Evolutionary conservation across 306 rosid genomes (phyloP).

Genomic region (Abrus precatorius): DNA sequence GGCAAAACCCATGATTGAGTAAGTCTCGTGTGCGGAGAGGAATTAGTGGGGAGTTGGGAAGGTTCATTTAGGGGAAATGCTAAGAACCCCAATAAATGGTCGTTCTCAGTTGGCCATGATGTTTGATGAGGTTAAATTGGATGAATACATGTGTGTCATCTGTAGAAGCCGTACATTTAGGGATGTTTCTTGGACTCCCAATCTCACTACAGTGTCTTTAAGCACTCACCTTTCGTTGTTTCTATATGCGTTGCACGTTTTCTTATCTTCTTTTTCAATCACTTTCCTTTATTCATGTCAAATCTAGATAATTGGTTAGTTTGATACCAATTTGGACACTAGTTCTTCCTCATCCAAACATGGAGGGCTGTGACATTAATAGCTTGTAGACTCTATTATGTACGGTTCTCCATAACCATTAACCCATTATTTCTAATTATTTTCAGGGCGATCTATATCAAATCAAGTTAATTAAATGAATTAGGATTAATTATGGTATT

Average conservation of each 20-base stretch:
- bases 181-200: conserved; percentile 7
- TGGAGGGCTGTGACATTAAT: neutral
- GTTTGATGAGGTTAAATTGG: neutral
- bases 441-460: no score
- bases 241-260: neutral
- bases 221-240: conserved; percentile 14
- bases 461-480: no score
- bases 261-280: conserved; percentile 3
- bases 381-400: neutral
- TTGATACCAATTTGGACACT: neutral
- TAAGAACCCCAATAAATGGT: no score
- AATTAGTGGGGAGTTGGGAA: neutral
- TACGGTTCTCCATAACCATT: neutral
- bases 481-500: no score
- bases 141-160: neutral
- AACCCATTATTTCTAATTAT: no score
- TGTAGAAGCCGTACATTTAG: neutral
- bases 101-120: no score
- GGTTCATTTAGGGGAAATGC: neutral
- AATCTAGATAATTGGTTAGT: neutral
- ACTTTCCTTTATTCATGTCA: conserved; percentile 6
- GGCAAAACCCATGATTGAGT: neutral
- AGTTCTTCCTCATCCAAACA: conserved; percentile 20
- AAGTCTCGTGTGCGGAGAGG: neutral
- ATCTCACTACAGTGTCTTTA: conserved; percentile 27